Percentiles rank a stretch among this genome's conserved stretches.
Evolutionary conservation across 139 green algal species (phyloP).

Genomic region (Zygnema circumcarinatum): DNA sequence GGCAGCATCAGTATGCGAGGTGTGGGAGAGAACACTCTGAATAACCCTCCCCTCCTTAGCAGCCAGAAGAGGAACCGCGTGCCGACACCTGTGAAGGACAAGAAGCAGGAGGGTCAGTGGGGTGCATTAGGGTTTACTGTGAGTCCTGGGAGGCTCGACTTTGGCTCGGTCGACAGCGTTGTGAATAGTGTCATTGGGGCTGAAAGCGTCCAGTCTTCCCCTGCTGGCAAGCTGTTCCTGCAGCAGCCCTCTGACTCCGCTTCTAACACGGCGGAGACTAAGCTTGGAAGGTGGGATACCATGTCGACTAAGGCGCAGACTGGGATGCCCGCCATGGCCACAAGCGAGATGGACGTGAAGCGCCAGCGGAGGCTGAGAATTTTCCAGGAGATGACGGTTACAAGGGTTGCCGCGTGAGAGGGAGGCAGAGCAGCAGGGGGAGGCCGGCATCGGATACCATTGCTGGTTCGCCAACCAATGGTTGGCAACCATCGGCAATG

Average conservation of each 20-base stretch:
- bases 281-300: background rate
- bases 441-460: no score
- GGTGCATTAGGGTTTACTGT: constrained; percentile 29
- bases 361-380: constrained; percentile 40
- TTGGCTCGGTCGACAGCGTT: background rate
- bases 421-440: background rate
- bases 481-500: no score
- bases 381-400: constrained; percentile 58
- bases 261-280: background rate
- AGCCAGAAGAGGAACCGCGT: constrained; percentile 42
- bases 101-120: constrained; percentile 12
- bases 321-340: constrained; percentile 1
- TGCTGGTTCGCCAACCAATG: no score
- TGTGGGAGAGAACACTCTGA: background rate
- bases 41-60: background rate
- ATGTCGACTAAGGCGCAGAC: background rate
- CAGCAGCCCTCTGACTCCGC: background rate
- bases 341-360: constrained; percentile 50
- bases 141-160: constrained; percentile 4
- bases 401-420: constrained; percentile 24
- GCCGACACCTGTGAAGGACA: constrained; percentile 43
- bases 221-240: background rate
- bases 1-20: background rate
- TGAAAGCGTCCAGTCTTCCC: constrained; percentile 6
- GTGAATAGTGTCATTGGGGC: constrained; percentile 2